A percentile compares a stretch with the other conserved stretches of the same genome.
phyloP scores from a whole-genome alignment of 257 asterid species.

The Gardenia jasminoides region DNA sequence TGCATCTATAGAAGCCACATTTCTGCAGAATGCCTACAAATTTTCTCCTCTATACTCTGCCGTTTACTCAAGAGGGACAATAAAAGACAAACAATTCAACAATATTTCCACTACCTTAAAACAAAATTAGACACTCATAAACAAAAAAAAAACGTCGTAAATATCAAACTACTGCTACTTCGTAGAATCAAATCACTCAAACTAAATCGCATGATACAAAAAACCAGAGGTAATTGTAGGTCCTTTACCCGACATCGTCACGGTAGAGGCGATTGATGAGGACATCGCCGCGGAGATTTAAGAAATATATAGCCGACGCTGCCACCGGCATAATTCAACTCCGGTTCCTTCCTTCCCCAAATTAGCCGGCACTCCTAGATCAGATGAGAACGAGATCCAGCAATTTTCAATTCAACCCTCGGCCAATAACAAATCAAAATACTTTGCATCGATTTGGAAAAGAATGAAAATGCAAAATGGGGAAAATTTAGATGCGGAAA shows the following conservation, averaged over 20 bases:
- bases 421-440: no score
- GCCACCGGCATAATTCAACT: conserved; percentile 84
- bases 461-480: not conserved
- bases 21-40: not conserved
- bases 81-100: not conserved
- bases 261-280: conserved; percentile 99
- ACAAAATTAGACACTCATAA: not conserved
- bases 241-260: conserved; percentile 87
- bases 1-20: not conserved
- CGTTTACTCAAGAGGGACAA: not conserved
- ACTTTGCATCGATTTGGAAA: not conserved
- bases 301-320: conserved; percentile 95
- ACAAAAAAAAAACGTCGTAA: not conserved
- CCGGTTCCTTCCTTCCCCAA: not conserved
- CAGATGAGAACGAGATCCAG: conserved; percentile 15
- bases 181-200: not conserved
- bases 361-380: not conserved
- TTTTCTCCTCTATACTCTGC: not conserved
- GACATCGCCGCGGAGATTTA: conserved; percentile 98
- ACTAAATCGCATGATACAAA: not conserved
- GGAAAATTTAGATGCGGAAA: not conserved
- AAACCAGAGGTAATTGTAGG: not conserved
- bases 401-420: not conserved
- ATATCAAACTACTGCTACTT: not conserved
- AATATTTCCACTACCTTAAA: not conserved